These are phyloP conservation scores for Penicillium goetzii DNA, from an alignment of 495 filamentous ascomycete genomes.

Conservation along the genomic window DNA sequence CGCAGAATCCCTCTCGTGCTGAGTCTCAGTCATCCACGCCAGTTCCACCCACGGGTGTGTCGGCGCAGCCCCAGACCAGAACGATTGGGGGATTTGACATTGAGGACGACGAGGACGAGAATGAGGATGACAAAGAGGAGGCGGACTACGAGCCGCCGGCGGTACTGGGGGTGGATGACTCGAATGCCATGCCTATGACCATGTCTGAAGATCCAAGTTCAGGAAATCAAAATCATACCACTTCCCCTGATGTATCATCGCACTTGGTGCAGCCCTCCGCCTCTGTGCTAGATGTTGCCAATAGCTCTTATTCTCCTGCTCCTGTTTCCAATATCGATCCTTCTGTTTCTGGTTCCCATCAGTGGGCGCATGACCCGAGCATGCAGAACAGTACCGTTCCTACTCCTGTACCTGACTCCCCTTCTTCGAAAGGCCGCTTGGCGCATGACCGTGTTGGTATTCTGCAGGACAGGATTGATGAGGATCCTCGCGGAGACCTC, in stretches of 20 bases:
- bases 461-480: slow-evolving; percentile 84
- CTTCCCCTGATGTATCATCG: slow-evolving; percentile 63
- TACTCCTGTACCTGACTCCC: slow-evolving; percentile 44
- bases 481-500: slow-evolving; percentile 89
- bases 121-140: slow-evolving; percentile 54
- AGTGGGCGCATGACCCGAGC: slow-evolving; percentile 48
- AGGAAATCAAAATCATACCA: slow-evolving; percentile 61
- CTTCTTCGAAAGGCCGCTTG: slow-evolving; percentile 59
- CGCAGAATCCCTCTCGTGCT: slow-evolving; percentile 41
- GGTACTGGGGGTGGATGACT: slow-evolving; percentile 51
- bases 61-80: slow-evolving; percentile 59
- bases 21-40: slow-evolving; percentile 48
- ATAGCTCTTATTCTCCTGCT: slow-evolving; percentile 56
- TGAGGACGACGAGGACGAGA: slow-evolving; percentile 61
- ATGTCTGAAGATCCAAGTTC: slow-evolving; percentile 56
- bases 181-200: slow-evolving; percentile 51
- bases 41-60: slow-evolving; percentile 37
- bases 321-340: slow-evolving; percentile 53
- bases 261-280: slow-evolving; percentile 56
- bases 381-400: slow-evolving; percentile 44
- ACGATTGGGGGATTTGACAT: slow-evolving; percentile 80
- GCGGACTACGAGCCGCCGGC: slow-evolving; percentile 60
- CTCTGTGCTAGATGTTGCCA: slow-evolving; percentile 56
- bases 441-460: slow-evolving; percentile 81
- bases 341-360: slow-evolving; percentile 46